Conservation (phyloP, 2,329 filamentous ascomycete genomes). For the Leptographium wingfieldii region DNA sequence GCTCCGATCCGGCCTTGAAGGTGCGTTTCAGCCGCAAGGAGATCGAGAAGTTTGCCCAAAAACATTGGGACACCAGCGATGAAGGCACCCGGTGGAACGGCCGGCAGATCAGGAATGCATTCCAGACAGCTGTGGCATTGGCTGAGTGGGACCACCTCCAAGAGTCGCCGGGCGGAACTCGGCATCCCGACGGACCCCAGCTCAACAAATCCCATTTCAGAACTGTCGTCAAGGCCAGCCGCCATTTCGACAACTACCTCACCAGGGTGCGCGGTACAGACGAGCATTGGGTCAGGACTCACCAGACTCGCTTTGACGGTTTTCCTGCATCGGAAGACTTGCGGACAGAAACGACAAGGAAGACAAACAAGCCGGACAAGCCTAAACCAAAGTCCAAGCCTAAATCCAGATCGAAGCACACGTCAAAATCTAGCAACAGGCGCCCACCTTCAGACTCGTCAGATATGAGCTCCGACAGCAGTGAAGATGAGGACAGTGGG, state of each 20-base stretch:
- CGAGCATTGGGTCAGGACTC: not conserved
- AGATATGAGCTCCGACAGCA: not conserved
- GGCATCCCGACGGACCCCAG: not conserved
- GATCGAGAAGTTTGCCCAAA: not conserved
- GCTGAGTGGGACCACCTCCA: constrained; percentile 11
- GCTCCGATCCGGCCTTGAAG: not conserved
- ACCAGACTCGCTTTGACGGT: not conserved
- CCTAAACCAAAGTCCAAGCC: not conserved
- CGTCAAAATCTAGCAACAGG: not conserved
- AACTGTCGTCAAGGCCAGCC: not conserved
- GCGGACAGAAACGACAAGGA: not conserved
- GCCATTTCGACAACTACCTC: constrained; percentile 2
- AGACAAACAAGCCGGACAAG: not conserved
- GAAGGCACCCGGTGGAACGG: constrained; percentile 17
- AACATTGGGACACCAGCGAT: not conserved
- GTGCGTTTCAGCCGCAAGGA: constrained; percentile 7
- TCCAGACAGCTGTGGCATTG: constrained; percentile 18
- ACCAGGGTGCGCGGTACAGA: not conserved
- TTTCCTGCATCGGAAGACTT: not conserved
- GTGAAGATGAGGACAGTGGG: not conserved
- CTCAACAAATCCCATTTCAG: constrained; percentile 27
- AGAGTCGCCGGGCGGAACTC: not conserved
- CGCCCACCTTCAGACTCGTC: not conserved
- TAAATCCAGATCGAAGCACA: not conserved
- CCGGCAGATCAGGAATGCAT: constrained; percentile 21